A percentile compares a stretch with the other conserved stretches of the same genome.
Evolutionary conservation across 1,139 yeast species (phyloP).

Genomic region (Kluyveromyces marxianus): DNA sequence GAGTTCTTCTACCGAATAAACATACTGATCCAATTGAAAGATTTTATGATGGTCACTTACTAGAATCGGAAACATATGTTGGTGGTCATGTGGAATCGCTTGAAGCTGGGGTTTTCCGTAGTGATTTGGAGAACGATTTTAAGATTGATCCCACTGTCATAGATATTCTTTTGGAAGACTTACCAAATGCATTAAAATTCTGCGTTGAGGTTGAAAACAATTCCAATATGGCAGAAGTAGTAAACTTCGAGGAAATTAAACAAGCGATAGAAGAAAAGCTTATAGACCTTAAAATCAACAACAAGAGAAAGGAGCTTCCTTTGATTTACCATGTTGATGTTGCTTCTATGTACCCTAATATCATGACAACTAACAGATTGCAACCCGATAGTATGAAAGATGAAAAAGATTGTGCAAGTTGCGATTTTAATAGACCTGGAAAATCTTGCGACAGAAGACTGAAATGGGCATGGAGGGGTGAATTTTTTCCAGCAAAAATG

Average conservation of each 20-base stretch:
- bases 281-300: conserved; percentile 49
- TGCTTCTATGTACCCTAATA: conserved; percentile 98
- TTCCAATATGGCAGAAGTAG: conserved; percentile 63
- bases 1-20: conserved; percentile 83
- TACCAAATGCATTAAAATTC: conserved; percentile 72
- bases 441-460: conserved; percentile 85
- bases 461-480: conserved; percentile 99
- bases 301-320: conserved; percentile 69
- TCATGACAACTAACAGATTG: conserved; percentile 93
- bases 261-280: conserved; percentile 49
- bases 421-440: conserved; percentile 95
- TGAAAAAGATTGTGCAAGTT: conserved; percentile 93
- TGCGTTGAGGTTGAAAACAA: conserved; percentile 80
- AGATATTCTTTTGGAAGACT: conserved; percentile 67
- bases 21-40: conserved; percentile 88
- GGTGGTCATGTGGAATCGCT: conserved; percentile 98
- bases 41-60: conserved; percentile 86
- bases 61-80: conserved; percentile 95
- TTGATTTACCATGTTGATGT: conserved; percentile 96
- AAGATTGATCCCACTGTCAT: conserved; percentile 73
- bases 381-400: conserved; percentile 98
- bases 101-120: conserved; percentile 95
- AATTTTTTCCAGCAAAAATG: conserved; percentile 82
- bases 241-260: conserved; percentile 70
- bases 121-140: conserved; percentile 74